Evolutionary conservation across 108 stramenopile species (phyloP).

Genomic region (Nannochloropsis gaditana): DNA sequence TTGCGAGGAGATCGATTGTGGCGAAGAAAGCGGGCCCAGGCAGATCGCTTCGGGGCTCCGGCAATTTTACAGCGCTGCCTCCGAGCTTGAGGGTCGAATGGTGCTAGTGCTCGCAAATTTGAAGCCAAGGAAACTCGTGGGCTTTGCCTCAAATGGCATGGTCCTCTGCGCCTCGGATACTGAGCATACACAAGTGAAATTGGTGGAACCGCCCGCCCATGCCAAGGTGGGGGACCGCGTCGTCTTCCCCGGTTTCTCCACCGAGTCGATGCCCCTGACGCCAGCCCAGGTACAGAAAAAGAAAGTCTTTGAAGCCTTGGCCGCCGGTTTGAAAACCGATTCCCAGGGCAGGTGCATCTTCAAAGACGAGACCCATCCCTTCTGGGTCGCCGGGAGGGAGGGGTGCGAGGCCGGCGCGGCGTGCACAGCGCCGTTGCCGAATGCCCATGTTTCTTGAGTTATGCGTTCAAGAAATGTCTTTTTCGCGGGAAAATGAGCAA

Average conservation of each 20-base stretch:
- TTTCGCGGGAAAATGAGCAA: no score
- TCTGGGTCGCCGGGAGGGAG: neutral
- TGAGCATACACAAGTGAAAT: slow-evolving; percentile 72
- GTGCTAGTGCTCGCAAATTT: slow-evolving; percentile 89
- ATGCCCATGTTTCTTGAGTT: neutral
- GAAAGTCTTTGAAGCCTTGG: slow-evolving; percentile 74
- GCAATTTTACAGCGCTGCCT: slow-evolving; percentile 67
- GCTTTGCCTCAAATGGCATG: slow-evolving; percentile 95
- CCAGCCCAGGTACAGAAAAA: slow-evolving; percentile 90
- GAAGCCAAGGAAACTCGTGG: slow-evolving; percentile 85
- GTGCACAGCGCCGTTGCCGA: neutral
- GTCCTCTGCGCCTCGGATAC: slow-evolving; percentile 81
- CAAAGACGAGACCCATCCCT: neutral
- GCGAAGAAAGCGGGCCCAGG: slow-evolving; percentile 74
- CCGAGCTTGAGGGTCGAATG: slow-evolving; percentile 78
- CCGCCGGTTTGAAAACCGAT: slow-evolving; percentile 73
- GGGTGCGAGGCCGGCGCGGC: neutral
- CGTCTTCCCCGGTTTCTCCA: slow-evolving; percentile 71
- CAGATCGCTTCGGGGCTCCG: slow-evolving; percentile 80
- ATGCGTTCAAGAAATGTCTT: no score
- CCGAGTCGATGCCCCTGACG: slow-evolving; percentile 64
- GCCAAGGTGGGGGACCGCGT: slow-evolving; percentile 85
- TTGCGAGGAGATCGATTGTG: slow-evolving; percentile 96
- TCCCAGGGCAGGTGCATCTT: slow-evolving; percentile 52
- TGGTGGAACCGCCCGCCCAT: slow-evolving; percentile 84